phyloP scores from a whole-genome alignment of 176 grass and related monocot species.

The Oryza longistaminata region DNA sequence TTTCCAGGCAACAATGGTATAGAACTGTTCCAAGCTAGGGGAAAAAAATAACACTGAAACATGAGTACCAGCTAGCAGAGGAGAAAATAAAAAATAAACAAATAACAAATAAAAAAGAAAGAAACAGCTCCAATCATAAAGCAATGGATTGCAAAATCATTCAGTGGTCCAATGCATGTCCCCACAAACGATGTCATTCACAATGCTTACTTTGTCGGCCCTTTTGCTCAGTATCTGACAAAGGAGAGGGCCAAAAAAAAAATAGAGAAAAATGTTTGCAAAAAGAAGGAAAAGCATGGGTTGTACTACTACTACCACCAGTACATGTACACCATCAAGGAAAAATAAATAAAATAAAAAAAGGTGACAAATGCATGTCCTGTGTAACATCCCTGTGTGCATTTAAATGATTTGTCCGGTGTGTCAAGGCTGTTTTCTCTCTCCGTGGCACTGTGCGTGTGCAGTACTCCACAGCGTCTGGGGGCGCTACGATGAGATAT shows the following conservation, averaged over 20 bases:
- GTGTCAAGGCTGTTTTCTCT: background rate
- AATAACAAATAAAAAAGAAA: background rate
- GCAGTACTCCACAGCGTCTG: background rate
- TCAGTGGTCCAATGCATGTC: slow-evolving; percentile 39
- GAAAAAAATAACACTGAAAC: background rate
- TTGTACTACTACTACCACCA: background rate
- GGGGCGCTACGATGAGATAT: background rate
- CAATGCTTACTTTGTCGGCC: slow-evolving; percentile 31
- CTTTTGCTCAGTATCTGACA: slow-evolving; percentile 4
- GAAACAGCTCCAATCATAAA: slow-evolving; percentile 55
- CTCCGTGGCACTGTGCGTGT: background rate
- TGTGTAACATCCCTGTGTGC: slow-evolving; percentile 37
- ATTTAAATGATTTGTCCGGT: slow-evolving; percentile 44
- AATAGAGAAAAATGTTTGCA: background rate
- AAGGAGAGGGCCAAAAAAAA: background rate
- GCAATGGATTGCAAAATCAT: slow-evolving; percentile 86
- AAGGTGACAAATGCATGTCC: background rate
- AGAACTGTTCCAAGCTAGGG: background rate
- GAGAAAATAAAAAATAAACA: background rate
- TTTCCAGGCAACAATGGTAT: background rate
- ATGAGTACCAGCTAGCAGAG: too few relatives aligned
- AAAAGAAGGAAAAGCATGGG: background rate
- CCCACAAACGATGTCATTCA: slow-evolving; percentile 16
- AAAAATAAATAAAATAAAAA: background rate
- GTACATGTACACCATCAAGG: slow-evolving; percentile 1